Evolutionary conservation across 108 stramenopile species (phyloP).

Genomic region (Chaetoceros muelleri): DNA sequence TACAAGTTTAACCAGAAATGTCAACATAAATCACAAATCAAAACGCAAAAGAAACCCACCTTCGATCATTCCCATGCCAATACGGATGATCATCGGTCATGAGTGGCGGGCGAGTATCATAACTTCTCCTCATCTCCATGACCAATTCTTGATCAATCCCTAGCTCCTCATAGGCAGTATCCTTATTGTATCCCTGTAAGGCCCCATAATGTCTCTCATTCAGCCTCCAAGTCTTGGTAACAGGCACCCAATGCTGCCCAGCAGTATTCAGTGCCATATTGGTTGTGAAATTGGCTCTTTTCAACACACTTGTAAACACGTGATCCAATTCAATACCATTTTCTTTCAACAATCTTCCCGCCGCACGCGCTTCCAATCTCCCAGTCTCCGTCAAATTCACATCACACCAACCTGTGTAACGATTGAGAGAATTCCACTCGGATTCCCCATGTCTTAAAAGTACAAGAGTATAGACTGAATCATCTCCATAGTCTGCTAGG

Average conservation of each 20-base stretch:
- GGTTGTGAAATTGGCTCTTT: slow-evolving; percentile 56
- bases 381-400: slow-evolving; percentile 62
- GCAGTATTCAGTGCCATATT: slow-evolving; percentile 74
- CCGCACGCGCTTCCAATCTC: slow-evolving; percentile 59
- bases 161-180: slow-evolving; percentile 56
- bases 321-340: slow-evolving; percentile 80
- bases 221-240: slow-evolving; percentile 72
- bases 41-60: slow-evolving; percentile 16
- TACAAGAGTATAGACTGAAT: slow-evolving; percentile 60
- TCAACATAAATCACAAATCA: neutral
- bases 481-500: slow-evolving; percentile 66
- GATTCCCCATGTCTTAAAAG: slow-evolving; percentile 73
- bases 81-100: slow-evolving; percentile 81
- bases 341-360: slow-evolving; percentile 60
- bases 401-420: slow-evolving; percentile 79
- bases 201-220: slow-evolving; percentile 86
- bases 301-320: slow-evolving; percentile 69
- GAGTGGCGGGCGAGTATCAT: slow-evolving; percentile 52
- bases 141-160: slow-evolving; percentile 68
- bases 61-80: slow-evolving; percentile 78
- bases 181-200: slow-evolving; percentile 79
- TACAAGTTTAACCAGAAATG: too few species aligned
- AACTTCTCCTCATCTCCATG: slow-evolving; percentile 75
- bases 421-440: slow-evolving; percentile 72
- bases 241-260: slow-evolving; percentile 74